Base-by-base conservation (phyloP, 2,329 filamentous ascomycete genomes). In the Juglanconis juglandina region DNA sequence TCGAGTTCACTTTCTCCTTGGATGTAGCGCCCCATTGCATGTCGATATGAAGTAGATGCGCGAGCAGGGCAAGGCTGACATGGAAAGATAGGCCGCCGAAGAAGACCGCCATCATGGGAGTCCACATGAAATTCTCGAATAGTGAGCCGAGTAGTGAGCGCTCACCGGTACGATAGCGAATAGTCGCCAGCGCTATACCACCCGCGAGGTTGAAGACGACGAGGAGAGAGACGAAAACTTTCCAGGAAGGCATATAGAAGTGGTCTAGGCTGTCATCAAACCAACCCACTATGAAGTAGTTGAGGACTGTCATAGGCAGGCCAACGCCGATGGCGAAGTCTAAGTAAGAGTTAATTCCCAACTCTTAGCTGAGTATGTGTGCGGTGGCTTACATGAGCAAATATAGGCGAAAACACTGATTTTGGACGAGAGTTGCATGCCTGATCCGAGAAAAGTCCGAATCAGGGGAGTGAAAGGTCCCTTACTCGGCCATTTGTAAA, bases 281-380 rank as follows among this genome's bases (percentile, higher is more conserved):
- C 84, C 87, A 89, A 37, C 88, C 89, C 53, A 90, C 79, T 44
- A 89, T 73, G 71, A 91, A 85, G 73, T 91, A 92, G 73, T 91
- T 92, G 60, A 83, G 73, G 1, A 87, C 68, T 0, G 87, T 89
- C 53, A 91, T 77, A n/a, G 87, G 74, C 77, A 88, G 86, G 3
- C 87, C 84, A 0, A 84, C 83, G 3, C 83, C 88, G 60, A 92
- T 84, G 30, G 88, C 88, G 67, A 89, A 90, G 75, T 90, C 89
- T 5, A 87, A 89, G 49, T 74, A 68, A 55, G 71, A 72, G 6
- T 56, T 10, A 49, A 37, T 59, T 71, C 69, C 13, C 8, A 6
- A 34, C 11, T 24, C 5, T 51, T 9, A 56, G 14, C 6, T n/a
- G 7, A 37, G 3, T 4, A 39, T 3, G 30, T n/a, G 13, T 33